phyloP scores from a whole-genome alignment of 495 filamentous ascomycete species.

The Daldinia concentrica region DNA sequence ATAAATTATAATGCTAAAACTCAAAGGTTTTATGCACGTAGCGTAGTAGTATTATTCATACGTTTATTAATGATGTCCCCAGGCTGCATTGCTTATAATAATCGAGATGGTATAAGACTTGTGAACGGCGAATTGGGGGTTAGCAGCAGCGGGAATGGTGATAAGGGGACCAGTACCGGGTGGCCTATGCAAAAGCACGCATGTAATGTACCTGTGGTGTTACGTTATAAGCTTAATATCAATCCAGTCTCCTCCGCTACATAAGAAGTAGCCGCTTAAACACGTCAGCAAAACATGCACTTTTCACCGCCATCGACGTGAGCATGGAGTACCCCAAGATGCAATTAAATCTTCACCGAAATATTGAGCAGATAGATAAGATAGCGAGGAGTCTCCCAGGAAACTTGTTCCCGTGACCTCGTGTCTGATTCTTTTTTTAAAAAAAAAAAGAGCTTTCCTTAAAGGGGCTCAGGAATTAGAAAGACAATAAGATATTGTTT shows the following conservation, averaged over 20 bases:
- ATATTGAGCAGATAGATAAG: neutral
- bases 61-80: neutral
- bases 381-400: neutral
- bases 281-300: neutral
- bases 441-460: neutral
- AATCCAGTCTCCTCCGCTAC: neutral
- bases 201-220: neutral
- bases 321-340: neutral
- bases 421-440: neutral
- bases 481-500: neutral
- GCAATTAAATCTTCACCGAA: neutral
- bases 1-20: neutral
- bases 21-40: neutral
- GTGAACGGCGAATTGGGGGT: neutral
- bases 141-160: neutral
- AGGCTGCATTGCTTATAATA: neutral
- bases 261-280: neutral
- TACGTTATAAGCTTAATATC: neutral
- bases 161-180: neutral
- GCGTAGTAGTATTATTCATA: neutral
- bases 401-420: neutral
- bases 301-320: neutral
- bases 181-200: neutral
- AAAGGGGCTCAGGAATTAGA: neutral
- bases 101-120: neutral